phyloP scores from a whole-genome alignment of 2,329 filamentous ascomycete species.

The Xylariaceae sp. region DNA sequence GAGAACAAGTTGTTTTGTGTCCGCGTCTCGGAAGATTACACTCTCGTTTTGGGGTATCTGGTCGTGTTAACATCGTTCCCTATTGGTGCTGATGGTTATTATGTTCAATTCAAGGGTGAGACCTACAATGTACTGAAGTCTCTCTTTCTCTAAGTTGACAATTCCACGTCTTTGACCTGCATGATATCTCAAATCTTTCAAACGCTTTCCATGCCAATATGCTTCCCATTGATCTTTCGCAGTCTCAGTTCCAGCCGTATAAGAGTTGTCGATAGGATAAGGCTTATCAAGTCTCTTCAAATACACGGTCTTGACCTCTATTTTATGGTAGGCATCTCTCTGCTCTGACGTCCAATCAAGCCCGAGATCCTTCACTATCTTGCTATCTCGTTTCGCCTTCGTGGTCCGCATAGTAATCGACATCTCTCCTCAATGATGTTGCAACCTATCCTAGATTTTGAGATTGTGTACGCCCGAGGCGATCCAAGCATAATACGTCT shows the following conservation, averaged over 20 bases:
- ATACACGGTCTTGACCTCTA: conserved; percentile 3
- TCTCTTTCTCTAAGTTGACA: conserved; percentile 7
- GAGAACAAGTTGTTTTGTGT: conserved; percentile 18
- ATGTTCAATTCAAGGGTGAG: neutral
- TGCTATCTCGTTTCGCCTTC: neutral
- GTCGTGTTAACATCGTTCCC: neutral
- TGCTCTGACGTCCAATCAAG: conserved; percentile 4
- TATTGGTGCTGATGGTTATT: too few species aligned
- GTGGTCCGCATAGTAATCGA: neutral
- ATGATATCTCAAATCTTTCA: conserved; percentile 9
- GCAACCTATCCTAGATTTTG: too few species aligned
- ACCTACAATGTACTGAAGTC: conserved; percentile 13
- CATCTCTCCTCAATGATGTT: neutral
- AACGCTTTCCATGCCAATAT: conserved; percentile 8
- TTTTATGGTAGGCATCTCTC: conserved; percentile 2
- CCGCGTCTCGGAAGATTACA: conserved; percentile 20
- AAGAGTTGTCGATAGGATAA: conserved; percentile 2
- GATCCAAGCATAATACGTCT: too few species aligned
- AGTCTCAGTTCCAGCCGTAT: conserved; percentile 8
- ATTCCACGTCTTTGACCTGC: conserved; percentile 9
- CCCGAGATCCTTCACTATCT: neutral
- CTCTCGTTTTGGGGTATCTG: conserved; percentile 17
- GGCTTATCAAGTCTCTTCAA: neutral
- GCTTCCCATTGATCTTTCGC: conserved; percentile 10
- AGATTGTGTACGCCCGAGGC: too few species aligned